phyloP scores from a whole-genome alignment of 208 protist genomes.

The Leptomonas pyrrhocoris region DNA sequence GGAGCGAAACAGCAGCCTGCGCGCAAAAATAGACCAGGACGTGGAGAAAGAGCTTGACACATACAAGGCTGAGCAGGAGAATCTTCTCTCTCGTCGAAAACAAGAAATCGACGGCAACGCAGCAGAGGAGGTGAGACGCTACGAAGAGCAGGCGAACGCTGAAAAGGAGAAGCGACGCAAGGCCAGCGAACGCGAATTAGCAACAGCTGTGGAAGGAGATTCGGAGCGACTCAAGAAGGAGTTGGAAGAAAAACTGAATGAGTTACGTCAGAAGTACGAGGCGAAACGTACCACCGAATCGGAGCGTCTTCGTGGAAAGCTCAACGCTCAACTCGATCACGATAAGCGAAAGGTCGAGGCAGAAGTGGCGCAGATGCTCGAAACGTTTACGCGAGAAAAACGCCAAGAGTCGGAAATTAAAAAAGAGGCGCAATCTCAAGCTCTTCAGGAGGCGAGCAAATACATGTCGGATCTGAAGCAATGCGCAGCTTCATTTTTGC shows the following conservation, averaged over 20 bases:
- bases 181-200: constrained; percentile 7
- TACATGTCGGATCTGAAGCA: constrained; percentile 26
- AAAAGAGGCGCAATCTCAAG: constrained; percentile 39
- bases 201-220: constrained; percentile 7
- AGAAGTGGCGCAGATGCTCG: constrained; percentile 39
- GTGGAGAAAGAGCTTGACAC: constrained; percentile 24
- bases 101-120: constrained; percentile 10
- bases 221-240: constrained; percentile 17
- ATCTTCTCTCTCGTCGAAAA: constrained; percentile 8
- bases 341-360: constrained; percentile 50
- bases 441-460: constrained; percentile 29
- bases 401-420: constrained; percentile 40
- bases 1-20: constrained; percentile 9
- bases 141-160: constrained; percentile 9
- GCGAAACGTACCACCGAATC: constrained; percentile 23
- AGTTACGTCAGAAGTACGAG: constrained; percentile 26
- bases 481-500: constrained; percentile 23
- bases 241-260: constrained; percentile 17
- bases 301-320: constrained; percentile 32
- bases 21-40: constrained; percentile 22
- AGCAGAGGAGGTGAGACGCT: constrained; percentile 17
- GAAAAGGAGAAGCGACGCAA: constrained; percentile 19
- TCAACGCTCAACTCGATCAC: constrained; percentile 36
- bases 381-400: constrained; percentile 40
- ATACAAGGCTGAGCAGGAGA: constrained; percentile 33